Conservation (phyloP, 2,329 filamentous ascomycete species). For the Alternaria metachromatica region DNA sequence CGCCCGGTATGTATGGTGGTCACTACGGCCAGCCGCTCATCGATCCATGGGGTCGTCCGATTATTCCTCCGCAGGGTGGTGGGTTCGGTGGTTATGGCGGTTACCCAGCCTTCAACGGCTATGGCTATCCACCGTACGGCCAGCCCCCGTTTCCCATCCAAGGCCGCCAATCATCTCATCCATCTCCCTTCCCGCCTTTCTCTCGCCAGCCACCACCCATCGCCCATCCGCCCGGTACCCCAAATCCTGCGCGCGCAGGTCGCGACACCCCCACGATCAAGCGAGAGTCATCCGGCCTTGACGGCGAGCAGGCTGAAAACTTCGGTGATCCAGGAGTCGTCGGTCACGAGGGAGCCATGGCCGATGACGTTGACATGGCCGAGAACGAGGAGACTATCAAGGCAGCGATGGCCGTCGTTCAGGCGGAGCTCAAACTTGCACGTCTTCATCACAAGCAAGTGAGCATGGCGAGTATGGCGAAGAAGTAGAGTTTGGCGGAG, state of each 20-base stretch:
- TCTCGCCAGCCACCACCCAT: not conserved
- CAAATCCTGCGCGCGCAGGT: not conserved
- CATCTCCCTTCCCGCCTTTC: too few species aligned
- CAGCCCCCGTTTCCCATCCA: not conserved
- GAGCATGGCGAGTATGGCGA: not conserved
- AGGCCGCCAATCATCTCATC: not conserved
- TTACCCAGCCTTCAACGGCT: slow-evolving; percentile 7
- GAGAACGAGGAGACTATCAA: slow-evolving; percentile 4
- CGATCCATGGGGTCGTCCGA: slow-evolving; percentile 9
- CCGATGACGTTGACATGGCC: not conserved
- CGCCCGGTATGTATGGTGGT: not conserved
- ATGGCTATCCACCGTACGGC: not conserved
- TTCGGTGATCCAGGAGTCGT: not conserved
- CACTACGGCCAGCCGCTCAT: not conserved
- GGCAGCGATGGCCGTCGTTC: slow-evolving; percentile 16
- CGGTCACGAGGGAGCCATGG: not conserved
- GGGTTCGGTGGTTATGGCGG: slow-evolving; percentile 3
- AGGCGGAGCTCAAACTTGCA: slow-evolving; percentile 24
- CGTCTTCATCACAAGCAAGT: slow-evolving; percentile 13
- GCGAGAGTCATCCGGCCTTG: slow-evolving; percentile 18
- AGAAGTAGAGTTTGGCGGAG: not conserved
- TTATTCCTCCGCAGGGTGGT: not conserved
- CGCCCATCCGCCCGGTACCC: slow-evolving; percentile 2
- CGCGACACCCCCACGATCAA: slow-evolving; percentile 16
- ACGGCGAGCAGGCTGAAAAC: slow-evolving; percentile 8